Conservation (phyloP, 2,329 filamentous ascomycete species). For the Alternaria sp. region DNA sequence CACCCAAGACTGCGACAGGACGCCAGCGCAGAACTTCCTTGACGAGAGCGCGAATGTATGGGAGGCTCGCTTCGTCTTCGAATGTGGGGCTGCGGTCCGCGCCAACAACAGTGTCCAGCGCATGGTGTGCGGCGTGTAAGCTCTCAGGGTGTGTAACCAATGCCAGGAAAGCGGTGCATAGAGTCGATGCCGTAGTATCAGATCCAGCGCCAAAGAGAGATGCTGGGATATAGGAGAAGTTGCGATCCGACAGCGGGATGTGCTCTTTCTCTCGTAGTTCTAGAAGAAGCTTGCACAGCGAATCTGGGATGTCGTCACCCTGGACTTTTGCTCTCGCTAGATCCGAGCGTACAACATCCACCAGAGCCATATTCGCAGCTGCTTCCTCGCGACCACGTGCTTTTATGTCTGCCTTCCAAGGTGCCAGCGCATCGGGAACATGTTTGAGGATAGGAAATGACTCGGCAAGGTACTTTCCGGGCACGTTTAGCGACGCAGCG, state of each 20-base stretch:
- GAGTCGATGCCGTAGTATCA: constrained; percentile 58
- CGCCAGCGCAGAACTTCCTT: constrained; percentile 48
- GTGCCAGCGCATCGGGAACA: constrained; percentile 53
- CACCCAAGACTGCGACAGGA: constrained; percentile 52
- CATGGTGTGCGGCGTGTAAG: constrained; percentile 52
- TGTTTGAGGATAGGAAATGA: constrained; percentile 54
- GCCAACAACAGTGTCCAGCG: constrained; percentile 48
- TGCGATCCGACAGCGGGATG: constrained; percentile 49
- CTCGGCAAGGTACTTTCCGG: constrained; percentile 55
- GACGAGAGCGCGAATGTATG: constrained; percentile 49
- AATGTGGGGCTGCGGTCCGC: constrained; percentile 41
- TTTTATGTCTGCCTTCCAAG: constrained; percentile 57
- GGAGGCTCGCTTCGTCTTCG: constrained; percentile 47
- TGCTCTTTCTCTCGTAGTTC: constrained; percentile 50
- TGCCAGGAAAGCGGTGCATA: constrained; percentile 58
- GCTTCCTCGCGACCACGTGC: constrained; percentile 48
- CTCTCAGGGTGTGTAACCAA: constrained; percentile 56
- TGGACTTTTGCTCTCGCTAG: constrained; percentile 46
- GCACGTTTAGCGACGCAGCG: constrained; percentile 56
- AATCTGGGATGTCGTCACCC: constrained; percentile 48
- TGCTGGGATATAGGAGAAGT: constrained; percentile 55
- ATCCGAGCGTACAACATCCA: constrained; percentile 51
- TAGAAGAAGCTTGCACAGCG: constrained; percentile 54
- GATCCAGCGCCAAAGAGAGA: constrained; percentile 58
- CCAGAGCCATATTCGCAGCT: constrained; percentile 51